Evolutionary conservation across 495 filamentous ascomycete genomes (phyloP).

Genomic region (Penicillium nucicola): DNA sequence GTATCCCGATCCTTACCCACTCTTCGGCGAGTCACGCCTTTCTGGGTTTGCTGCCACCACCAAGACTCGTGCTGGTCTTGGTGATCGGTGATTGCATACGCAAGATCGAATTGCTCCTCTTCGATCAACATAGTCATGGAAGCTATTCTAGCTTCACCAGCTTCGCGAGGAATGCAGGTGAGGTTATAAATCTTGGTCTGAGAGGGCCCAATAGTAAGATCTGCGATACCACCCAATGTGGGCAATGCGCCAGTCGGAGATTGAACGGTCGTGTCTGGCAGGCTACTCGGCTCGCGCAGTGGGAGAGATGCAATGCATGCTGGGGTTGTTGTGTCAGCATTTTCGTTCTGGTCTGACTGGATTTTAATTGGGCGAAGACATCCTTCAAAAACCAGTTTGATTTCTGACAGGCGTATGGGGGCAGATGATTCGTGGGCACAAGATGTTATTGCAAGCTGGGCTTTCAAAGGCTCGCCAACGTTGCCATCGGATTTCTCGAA

Average conservation of each 20-base stretch:
- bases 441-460: constrained; percentile 73
- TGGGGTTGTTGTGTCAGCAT: constrained; percentile 22
- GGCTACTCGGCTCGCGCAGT: constrained; percentile 32
- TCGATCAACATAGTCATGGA: constrained; percentile 61
- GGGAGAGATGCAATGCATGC: constrained; percentile 28
- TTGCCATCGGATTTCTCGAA: constrained; percentile 75
- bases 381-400: constrained; percentile 68
- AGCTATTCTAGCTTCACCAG: constrained; percentile 67
- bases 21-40: constrained; percentile 33
- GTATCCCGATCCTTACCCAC: constrained; percentile 40
- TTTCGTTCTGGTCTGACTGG: constrained; percentile 28
- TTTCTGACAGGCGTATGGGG: constrained; percentile 60
- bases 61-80: constrained; percentile 36
- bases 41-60: constrained; percentile 55
- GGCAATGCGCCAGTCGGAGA: constrained; percentile 40
- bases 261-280: constrained; percentile 27
- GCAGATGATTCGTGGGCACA: constrained; percentile 58
- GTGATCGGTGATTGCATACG: constrained; percentile 55
- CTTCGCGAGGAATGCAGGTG: constrained; percentile 70
- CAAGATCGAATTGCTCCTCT: constrained; percentile 64
- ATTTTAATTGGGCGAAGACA: constrained; percentile 58
- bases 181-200: constrained; percentile 70
- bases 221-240: constrained; percentile 52
- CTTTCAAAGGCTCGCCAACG: constrained; percentile 71
- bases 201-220: constrained; percentile 67